Evolutionary conservation across 305 asterid species (phyloP), one percentile per base, ranked within the genome.

Genomic region (Fraxinus ornus): DNA sequence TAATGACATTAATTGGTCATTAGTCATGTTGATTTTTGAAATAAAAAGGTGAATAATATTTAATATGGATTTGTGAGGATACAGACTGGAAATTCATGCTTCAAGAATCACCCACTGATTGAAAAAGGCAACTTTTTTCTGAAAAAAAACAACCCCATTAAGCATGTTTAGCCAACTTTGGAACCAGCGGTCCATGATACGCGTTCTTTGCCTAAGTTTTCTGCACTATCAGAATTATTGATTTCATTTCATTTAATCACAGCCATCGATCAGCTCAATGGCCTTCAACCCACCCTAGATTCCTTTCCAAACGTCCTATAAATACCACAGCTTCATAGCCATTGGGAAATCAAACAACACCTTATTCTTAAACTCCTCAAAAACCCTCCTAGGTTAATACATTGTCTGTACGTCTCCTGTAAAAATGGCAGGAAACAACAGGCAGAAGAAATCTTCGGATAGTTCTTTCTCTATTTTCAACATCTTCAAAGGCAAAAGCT

Each of bases 361-460:
- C 39, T 6, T 12, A 24, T 2, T 41, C 44, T 77, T 28, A 36
- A 13, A 77, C 52, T 72, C 75, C 30, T 60, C 32, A 33, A 60
- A 13, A 24, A 17, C 30, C 7, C 85, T 76, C 76, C 35, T 1
- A 36, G 39, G 28, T 36, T 60, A n/a, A 57, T 57, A 57, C 44
- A 15, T 70, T 57, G 9, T 33, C 52, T 73, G 44, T 28, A 12
- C 17, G 17, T 24, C n/a, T 30, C 37, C 15, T 57, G 22, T 7
- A 8, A 30, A 55, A 41, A 88, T 89, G 93, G 88, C 85, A 81
- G 90, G 89, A 36, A 89, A 89, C 77, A 73, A 15, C 37, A 68
- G 68, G 79, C 86, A 85, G 81, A 90, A 81, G 81, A 87, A 81
- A 49, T 47, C 87, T 41, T 83, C 87, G 1, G 77, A 39, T 55